These are phyloP conservation scores for Lipomyces kockii DNA, from an alignment of 805 yeast genomes.

Conservation along the genomic window DNA sequence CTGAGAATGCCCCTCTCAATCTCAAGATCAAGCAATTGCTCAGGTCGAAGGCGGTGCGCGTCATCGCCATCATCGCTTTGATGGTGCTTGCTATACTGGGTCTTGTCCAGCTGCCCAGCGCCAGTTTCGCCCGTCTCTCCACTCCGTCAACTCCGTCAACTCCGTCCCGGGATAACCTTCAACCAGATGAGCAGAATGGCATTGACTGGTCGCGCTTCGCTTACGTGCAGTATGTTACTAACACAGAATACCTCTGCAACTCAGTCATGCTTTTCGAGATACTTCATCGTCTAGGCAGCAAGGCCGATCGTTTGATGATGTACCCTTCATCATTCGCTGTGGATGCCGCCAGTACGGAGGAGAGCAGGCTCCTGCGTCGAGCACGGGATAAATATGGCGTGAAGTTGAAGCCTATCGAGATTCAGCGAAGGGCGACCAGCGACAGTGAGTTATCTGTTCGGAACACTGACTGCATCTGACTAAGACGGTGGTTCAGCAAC, in stretches of 20 bases:
- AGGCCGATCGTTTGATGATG: slow-evolving; percentile 2
- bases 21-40: background rate
- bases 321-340: background rate
- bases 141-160: background rate
- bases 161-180: background rate
- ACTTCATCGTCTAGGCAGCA: background rate
- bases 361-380: background rate
- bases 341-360: background rate
- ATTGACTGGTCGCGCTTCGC: slow-evolving; percentile 4
- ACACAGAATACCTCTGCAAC: slow-evolving; percentile 5
- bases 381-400: background rate
- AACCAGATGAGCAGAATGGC: background rate
- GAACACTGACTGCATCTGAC: background rate
- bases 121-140: background rate
- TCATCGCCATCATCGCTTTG: background rate
- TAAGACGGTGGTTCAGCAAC: slow-evolving; percentile 50
- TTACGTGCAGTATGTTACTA: slow-evolving; percentile 7
- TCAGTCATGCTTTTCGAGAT: slow-evolving; percentile 6
- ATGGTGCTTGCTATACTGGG: background rate
- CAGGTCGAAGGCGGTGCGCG: slow-evolving; percentile 1
- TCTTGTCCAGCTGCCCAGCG: background rate
- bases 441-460: background rate
- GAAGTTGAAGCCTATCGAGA: background rate
- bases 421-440: background rate
- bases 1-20: background rate